Evolutionary conservation across 495 filamentous ascomycete genomes (phyloP), one percentile per base, ranked within the genome.

Genomic region (Penicillium soppii): DNA sequence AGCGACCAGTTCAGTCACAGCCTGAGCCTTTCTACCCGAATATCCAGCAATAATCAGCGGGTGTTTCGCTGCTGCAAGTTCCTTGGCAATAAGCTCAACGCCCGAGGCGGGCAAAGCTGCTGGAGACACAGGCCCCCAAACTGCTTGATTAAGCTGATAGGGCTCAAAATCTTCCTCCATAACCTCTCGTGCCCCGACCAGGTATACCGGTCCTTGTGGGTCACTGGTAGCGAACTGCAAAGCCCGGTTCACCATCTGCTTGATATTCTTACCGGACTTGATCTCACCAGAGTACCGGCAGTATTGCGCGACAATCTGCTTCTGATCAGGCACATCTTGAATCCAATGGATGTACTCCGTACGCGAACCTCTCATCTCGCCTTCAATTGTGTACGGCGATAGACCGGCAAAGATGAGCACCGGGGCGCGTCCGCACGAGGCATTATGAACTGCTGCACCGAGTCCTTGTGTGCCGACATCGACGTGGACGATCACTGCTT

Each of bases 281-380:
- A 97, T 83, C 67, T 97, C 92, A 1, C 77, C 91, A 0, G 86
- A 73, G 64, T 96, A 97, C n/a, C 92, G 82, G 64, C 92, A 97
- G 66, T 97, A 97, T 69, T 97, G 92, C 2, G 80, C 80, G 10
- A 97, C 77, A 52, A 97, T 96, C 65, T 87, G 85, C 64, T 90
- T 91, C 71, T 97, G 92, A 54, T 97, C 91, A 1, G 92, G 92
- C 6, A 97, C 90, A 70, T 97, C 90, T 62, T 97, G 92, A 33
- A 96, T 92, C 89, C 92, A 97, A 62, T 97, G 92, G 61, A 96
- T 97, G 65, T 92, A 97, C 69, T 97, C 92, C 0, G 91, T 96
- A 35, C 92, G 79, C 4, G 84, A 89, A 2, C 92, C 92, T 17
- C 89, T 79, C 76, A 91, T 81, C 71, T 97, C 92, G 4, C 92